Base-by-base conservation (phyloP, 495 filamentous ascomycete species). In the Lophium mytilinum region DNA sequence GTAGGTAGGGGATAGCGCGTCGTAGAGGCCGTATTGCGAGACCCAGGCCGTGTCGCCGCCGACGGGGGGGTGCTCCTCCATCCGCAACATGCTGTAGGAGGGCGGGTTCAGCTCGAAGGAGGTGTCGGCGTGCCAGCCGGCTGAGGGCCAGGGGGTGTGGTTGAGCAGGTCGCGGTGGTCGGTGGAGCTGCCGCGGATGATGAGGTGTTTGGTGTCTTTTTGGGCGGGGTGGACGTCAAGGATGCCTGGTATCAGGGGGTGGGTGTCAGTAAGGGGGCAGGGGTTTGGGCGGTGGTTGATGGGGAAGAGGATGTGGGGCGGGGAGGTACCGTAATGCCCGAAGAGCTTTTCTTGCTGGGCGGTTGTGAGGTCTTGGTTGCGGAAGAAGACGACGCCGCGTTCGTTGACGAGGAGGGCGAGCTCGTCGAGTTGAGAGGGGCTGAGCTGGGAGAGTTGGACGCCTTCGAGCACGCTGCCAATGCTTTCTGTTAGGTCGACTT, bases 91-190 rank as follows among this genome's bases (percentile, higher is more conserved):
- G 7, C 15, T 19, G 19, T 45, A 45, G 15, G 15, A 15, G 1
- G 39, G 47, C 7, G 33, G 21, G 7, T 36, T n/a, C 1, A 37
- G 51, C 41, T 55, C 52, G 19, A 18, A 55, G 7, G 41, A 18
- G 17, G 48, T 30, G 34, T 55, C 52, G 10, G 40, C 14, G 34
- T 55, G 52, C 52, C 52, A 55, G 47, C 55, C 48, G 4, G 55
- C 55, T 21, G 42, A 42, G 0, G 52, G 48, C 53, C 49, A 56
- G 17, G 53, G 30, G 17, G 34, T 33, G 40, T 55, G 64, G 59
- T 78, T 75, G 47, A 80, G 61, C 8, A 66, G 67, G 11, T 78
- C 78, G 56, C 74, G 80, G 62, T 81, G 76, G 56, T 77, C 71
- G 58, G 80, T 30, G 79, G 18, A 80, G 66, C 56, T 71, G 34